Base-by-base conservation (phyloP, 306 rosid species). In the Potentilla sterilis region DNA sequence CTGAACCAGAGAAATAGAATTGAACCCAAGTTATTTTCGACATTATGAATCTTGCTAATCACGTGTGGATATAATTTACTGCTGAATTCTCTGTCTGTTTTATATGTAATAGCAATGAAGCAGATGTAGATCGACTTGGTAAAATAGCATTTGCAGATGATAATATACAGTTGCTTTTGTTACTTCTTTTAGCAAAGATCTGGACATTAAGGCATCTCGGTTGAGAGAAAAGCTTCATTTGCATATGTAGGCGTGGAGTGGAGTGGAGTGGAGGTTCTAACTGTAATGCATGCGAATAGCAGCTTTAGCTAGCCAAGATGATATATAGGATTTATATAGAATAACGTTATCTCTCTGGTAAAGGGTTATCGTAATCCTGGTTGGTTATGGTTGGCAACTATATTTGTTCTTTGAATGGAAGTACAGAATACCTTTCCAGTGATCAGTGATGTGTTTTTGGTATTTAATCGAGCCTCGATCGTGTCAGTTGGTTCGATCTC, bases 391-490 rank as follows among this genome's bases (percentile, higher is more conserved):
- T 81, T 86, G 84, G 87, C 82, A 84, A 82, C 9, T 88, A 85
- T 81, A 59, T 83, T 76, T 57, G 72, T 78, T 87, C 82, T 83
- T 69, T 46, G 67, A 58, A 76, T 83, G 85, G 49, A 88, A 88
- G 96, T 88, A 92, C 92, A 80, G 57, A 80, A 77, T 75, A 78
- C 86, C 93, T 92, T 90, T 94, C 86, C 82, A 75, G 61, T 19
- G 59, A 52, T 52, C 52, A 21, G 84, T 55, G 70, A 63, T 83
- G 86, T 52, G 77, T 67, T 74, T 80, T 46, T 44, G 22, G 8
- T 47, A 19, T 38, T 15, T 44, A 9, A 67, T 79, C 65, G 38
- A 19, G 79, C 49, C 54, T 77, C 70, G 78, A 15, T 24, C 59
- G 67, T 47, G 11, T 47, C 43, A 9, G 28, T 54, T 47, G 74